Conservation (phyloP, 352 stramenopile species). For the Globisporangium ultimum region DNA sequence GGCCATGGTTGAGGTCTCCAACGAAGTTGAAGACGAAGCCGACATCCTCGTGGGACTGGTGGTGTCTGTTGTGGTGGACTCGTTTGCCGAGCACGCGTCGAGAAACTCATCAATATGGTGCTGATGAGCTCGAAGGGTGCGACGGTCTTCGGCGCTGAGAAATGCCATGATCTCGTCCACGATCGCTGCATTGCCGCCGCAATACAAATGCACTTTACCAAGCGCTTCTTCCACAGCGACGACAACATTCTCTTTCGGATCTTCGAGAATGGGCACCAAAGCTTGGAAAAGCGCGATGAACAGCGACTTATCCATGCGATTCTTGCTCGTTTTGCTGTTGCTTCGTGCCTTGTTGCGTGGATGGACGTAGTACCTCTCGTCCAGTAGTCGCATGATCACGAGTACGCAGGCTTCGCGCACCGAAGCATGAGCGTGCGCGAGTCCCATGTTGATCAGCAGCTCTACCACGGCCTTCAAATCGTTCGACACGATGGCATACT, state of each 20-base stretch:
- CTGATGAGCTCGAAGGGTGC: constrained; percentile 44
- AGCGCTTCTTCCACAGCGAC: constrained; percentile 63
- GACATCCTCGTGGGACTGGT: not conserved
- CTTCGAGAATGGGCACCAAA: constrained; percentile 55
- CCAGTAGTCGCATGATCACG: constrained; percentile 44
- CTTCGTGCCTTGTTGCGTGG: constrained; percentile 7
- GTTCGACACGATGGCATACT: constrained; percentile 54
- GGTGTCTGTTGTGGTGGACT: not conserved
- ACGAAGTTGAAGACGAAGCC: too few species aligned
- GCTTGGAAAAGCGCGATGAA: constrained; percentile 58
- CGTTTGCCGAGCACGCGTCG: constrained; percentile 11
- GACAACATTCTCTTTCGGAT: constrained; percentile 51
- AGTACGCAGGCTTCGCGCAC: constrained; percentile 54
- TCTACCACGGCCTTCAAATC: constrained; percentile 55
- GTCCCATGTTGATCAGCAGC: constrained; percentile 58
- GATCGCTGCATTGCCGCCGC: constrained; percentile 16
- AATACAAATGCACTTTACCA: constrained; percentile 62
- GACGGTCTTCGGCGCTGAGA: constrained; percentile 64
- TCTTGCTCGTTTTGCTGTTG: constrained; percentile 6
- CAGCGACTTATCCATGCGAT: constrained; percentile 43
- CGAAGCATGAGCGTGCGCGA: constrained; percentile 31
- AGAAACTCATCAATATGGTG: constrained; percentile 53
- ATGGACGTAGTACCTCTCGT: constrained; percentile 36
- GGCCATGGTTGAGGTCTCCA: too few species aligned
- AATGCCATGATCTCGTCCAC: constrained; percentile 49